Evolutionary conservation across 116 monocot species (phyloP).

Genomic region (Posidonia oceanica): DNA sequence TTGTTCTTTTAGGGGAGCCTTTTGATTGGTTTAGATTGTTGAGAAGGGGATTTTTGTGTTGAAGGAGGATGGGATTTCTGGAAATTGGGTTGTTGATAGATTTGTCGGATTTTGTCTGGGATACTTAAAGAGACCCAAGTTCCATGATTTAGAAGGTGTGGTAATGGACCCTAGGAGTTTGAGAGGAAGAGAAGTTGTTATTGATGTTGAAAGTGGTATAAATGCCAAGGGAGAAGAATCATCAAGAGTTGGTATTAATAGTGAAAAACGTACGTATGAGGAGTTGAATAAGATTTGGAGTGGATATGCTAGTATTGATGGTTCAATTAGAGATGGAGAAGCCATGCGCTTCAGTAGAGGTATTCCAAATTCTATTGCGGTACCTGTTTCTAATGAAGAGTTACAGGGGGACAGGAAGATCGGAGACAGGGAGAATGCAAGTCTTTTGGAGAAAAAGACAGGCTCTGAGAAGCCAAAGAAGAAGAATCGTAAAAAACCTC

Average conservation of each 20-base stretch:
- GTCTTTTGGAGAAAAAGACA: constrained; percentile 10
- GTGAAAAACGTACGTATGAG: not conserved
- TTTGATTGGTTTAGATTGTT: too few relatives aligned
- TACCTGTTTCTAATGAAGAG: not conserved
- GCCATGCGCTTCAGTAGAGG: not conserved
- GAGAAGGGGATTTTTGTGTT: not conserved
- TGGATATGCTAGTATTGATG: not conserved
- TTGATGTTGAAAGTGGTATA: constrained; percentile 9
- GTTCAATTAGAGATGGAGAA: constrained; percentile 3
- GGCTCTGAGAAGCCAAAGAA: constrained; percentile 15
- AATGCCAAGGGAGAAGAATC: not conserved
- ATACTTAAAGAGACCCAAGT: not conserved
- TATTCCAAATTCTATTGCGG: not conserved
- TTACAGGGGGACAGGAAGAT: not conserved
- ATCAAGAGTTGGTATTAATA: not conserved
- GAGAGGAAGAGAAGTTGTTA: constrained; percentile 5
- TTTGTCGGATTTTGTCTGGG: not conserved
- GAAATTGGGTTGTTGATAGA: not conserved
- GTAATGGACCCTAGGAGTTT: not conserved
- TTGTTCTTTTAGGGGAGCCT: too few relatives aligned
- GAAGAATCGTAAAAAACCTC: constrained; percentile 24
- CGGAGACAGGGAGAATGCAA: constrained; percentile 10
- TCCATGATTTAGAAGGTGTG: not conserved
- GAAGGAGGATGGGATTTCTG: not conserved
- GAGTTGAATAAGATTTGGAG: constrained; percentile 2